phyloP scores from a whole-genome alignment of 352 stramenopile genomes.

The Pythium pyrilobum region DNA sequence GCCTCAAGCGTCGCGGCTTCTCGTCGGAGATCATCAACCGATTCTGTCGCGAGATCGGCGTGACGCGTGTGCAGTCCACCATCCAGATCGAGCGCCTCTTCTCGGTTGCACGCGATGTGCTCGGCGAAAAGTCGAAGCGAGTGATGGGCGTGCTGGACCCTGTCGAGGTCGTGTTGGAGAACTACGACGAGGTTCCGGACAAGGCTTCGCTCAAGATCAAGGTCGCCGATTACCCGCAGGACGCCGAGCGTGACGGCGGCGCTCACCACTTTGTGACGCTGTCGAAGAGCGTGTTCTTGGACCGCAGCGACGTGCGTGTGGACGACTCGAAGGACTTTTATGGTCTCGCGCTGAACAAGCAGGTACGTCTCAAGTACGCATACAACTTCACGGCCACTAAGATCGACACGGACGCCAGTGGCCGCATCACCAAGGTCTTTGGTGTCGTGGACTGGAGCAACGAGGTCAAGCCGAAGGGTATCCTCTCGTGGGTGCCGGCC shows the following conservation, averaged over 20 bases:
- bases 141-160: conserved; percentile 80
- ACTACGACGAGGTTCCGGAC: conserved; percentile 41
- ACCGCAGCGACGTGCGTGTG: conserved; percentile 63
- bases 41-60: conserved; percentile 85
- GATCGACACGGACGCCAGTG: conserved; percentile 68
- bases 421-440: conserved; percentile 51
- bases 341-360: conserved; percentile 92
- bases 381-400: conserved; percentile 92
- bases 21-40: conserved; percentile 82
- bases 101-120: conserved; percentile 58
- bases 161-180: conserved; percentile 66
- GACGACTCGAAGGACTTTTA: conserved; percentile 90
- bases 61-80: conserved; percentile 82
- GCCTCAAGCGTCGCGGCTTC: conserved; percentile 83
- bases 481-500: conserved; percentile 94
- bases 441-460: conserved; percentile 66
- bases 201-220: conserved; percentile 34
- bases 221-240: conserved; percentile 74
- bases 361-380: conserved; percentile 96
- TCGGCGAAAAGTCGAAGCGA: conserved; percentile 71
- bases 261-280: conserved; percentile 60
- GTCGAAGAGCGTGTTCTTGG: conserved; percentile 58
- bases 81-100: conserved; percentile 83
- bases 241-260: conserved; percentile 46
- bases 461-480: conserved; percentile 91